Base-by-base conservation (phyloP, 176 grass and related monocot genomes). In the Pharus latifolius region DNA sequence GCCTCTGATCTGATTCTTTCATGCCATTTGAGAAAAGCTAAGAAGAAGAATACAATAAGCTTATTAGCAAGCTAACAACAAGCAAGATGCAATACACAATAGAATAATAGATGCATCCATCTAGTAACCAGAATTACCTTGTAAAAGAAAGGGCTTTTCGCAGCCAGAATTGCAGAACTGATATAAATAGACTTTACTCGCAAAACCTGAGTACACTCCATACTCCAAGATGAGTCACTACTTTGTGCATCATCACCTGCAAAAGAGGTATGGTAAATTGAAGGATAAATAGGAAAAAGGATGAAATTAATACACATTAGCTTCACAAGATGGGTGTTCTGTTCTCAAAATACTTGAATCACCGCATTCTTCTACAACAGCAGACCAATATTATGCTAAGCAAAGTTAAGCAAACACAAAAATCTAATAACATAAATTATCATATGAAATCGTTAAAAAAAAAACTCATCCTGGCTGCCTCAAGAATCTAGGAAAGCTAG, bases 1-100 rank as follows among this genome's bases (percentile, higher is more conserved):
- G 96, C 65, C 96, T 82, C 75, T 94, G 90, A 56, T 99, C 96
- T 15, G 96, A 99, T 85, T 99, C 96, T 84, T 86, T 94, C 96
- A 99, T 95, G 33, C 96, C 95, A 79, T 99, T 99, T 64, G 95
- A 99, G 57, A 99, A 99, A 82, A 99, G 95, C 95, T 99, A 82
- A 79, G 24, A 85, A 79, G 34, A 82, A 84, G 19, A 50, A 50
- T 22, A 13, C 7, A 29, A 50, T 20, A 56, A 80, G 7, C 20
- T 28, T 52, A 31, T 86, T 34, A 86, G 83, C 63, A 56, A 57
- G 18, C 47, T 70, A 61, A 79, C 26, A 60, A 70, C 54, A 69
- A 26, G 38, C 45, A 59, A 64, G 44, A 41, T 31, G 38, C 2
- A 69, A 30, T 60, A 27, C 25, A 31, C 28, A 62, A 18, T 33